Base-by-base conservation (phyloP, 2,329 filamentous ascomycete species). In the Ambrosiella beaveri region DNA sequence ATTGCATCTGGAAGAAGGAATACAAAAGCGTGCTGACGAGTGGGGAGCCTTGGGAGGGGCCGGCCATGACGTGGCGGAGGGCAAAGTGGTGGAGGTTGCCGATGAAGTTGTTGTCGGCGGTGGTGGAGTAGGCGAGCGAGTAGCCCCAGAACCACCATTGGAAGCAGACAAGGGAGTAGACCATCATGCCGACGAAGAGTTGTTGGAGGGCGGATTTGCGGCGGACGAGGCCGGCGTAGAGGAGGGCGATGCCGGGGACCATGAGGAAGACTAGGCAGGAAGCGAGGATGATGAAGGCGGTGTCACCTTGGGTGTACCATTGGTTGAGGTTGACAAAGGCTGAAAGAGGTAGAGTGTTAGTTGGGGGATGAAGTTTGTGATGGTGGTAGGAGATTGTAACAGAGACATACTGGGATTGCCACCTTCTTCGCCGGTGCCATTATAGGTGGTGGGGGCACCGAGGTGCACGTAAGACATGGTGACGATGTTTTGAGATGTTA, bases 131-230 rank as follows among this genome's bases (percentile, higher is more conserved):
- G 56, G 91, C 90, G 62, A 98, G 77, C 12, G 91, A 95, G 71
- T 95, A 98, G 41, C 93, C 93, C 91, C 93, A 97, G 71, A 98
- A 96, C 68, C 96, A 97, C 93, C 93, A 98, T 74, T 98, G 93
- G 75, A 98, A 96, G 59, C 87, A 85, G 69, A 96, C 78, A 68
- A 97, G 83, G 53, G 87, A 90, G 68, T 86, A 86, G 52, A 89
- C 93, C 70, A 86, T 91, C 87, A 98, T 94, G 73, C 86, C 89
- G 12, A 91, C 89, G 88, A 90, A 97, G 67, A 98, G 93, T 76
- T 97, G 85, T 63, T 89, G 95, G 49, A 98, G 79, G 37, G 93
- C 93, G 4, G 93, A 97, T 76, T 98, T 98, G 76, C 93, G 82
- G 64, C 93, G 85, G n/a, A 93, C 91, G 64, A 97, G 84, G 64